phyloP scores from a whole-genome alignment of 2,329 filamentous ascomycete genomes.

The Pseudopyrenochaeta lycopersici region DNA sequence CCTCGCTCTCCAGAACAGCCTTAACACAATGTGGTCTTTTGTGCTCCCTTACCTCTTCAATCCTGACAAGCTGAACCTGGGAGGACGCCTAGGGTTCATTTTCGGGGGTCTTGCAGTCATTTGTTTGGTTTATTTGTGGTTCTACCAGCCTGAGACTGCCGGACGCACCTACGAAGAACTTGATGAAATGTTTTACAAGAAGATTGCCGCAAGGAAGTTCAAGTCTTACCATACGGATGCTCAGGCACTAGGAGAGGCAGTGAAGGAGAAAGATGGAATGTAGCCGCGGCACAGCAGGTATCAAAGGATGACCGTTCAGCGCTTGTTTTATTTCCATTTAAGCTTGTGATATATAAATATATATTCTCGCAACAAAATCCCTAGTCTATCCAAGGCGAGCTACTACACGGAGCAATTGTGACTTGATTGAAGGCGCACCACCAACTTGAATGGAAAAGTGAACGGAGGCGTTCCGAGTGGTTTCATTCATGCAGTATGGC shows the following conservation, averaged over 20 bases:
- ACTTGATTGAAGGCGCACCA: no score
- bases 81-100: slow-evolving; percentile 82
- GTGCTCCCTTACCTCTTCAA: slow-evolving; percentile 52
- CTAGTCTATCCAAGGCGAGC: no score
- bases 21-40: slow-evolving; percentile 50
- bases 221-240: slow-evolving; percentile 20
- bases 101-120: slow-evolving; percentile 81
- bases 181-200: slow-evolving; percentile 76
- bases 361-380: no score
- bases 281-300: background rate
- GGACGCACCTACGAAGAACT: slow-evolving; percentile 84
- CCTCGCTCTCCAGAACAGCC: slow-evolving; percentile 44
- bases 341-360: no score
- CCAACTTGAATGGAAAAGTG: no score
- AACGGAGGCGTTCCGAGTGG: no score
- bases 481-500: background rate
- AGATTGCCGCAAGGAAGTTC: slow-evolving; percentile 30
- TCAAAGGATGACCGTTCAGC: no score
- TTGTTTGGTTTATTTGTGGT: slow-evolving; percentile 80
- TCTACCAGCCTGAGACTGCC: slow-evolving; percentile 77
- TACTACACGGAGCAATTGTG: no score
- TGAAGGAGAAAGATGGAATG: slow-evolving; percentile 19
- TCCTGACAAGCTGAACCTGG: slow-evolving; percentile 66
- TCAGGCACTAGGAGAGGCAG: slow-evolving; percentile 20
- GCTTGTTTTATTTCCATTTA: no score